A percentile compares a stretch with the other conserved stretches of the same genome.
Evolutionary conservation across 177 flowering plant species (phyloP).

Genomic region (Vitis hybrid): DNA sequence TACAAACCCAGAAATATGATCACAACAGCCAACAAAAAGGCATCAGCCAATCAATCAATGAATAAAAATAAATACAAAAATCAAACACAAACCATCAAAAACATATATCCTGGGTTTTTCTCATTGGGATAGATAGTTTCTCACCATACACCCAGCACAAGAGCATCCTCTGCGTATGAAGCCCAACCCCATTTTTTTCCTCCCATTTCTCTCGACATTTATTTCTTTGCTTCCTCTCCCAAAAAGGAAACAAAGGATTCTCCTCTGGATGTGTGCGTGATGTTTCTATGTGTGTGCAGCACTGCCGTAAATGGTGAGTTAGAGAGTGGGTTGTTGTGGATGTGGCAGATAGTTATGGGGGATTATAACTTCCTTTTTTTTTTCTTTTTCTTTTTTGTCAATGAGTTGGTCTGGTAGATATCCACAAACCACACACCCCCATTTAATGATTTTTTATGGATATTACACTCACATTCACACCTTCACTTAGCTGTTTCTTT

Average conservation of each 20-base stretch:
- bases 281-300: conserved; percentile 1
- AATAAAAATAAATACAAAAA: background rate
- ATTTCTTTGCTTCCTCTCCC: conserved; percentile 9
- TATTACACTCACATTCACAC: background rate
- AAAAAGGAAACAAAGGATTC: conserved; percentile 15
- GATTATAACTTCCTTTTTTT: background rate
- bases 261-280: background rate
- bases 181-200: background rate
- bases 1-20: conserved; percentile 4
- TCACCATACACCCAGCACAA: conserved; percentile 3
- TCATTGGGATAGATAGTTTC: background rate
- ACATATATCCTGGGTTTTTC: background rate
- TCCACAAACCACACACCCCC: background rate
- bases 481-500: background rate
- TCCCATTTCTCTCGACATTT: conserved; percentile 2
- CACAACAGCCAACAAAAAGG: background rate
- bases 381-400: no score
- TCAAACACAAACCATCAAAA: background rate
- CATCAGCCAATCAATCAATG: background rate
- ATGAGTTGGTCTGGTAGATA: conserved; percentile 10
- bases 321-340: conserved; percentile 6
- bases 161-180: background rate
- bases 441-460: background rate
- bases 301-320: conserved; percentile 15
- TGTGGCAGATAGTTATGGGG: conserved; percentile 13